Conservation (phyloP, 176 grass and related monocot species). For the Eleusine indica region DNA sequence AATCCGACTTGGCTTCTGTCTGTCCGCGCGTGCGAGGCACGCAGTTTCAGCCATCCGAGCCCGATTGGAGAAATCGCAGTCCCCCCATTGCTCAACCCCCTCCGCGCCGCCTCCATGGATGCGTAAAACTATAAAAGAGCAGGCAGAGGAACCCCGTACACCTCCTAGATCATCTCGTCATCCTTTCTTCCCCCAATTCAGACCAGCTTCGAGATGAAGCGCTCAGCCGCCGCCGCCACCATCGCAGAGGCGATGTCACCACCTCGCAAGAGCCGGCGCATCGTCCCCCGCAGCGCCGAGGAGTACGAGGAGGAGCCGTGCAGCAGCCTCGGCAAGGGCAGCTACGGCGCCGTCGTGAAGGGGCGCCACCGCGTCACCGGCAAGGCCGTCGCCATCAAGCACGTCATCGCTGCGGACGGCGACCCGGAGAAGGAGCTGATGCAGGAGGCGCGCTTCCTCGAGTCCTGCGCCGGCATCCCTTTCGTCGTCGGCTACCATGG, state of each 20-base stretch:
- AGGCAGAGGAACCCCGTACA: too few relatives aligned
- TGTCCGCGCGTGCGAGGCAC: too few relatives aligned
- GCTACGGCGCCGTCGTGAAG: slow-evolving; percentile 17
- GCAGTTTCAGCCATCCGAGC: too few relatives aligned
- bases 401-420: neutral
- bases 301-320: neutral
- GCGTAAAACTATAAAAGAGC: too few relatives aligned
- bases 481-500: neutral
- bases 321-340: slow-evolving; percentile 3
- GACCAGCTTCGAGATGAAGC: neutral
- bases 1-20: too few relatives aligned
- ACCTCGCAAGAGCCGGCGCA: neutral
- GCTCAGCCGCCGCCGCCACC: neutral
- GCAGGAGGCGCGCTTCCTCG: slow-evolving; percentile 5
- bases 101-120: too few relatives aligned
- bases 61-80: too few relatives aligned
- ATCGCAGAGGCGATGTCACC: neutral
- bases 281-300: neutral
- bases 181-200: neutral
- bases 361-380: slow-evolving; percentile 16
- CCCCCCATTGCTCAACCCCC: too few relatives aligned
- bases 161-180: too few relatives aligned
- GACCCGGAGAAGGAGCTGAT: neutral
- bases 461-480: neutral
- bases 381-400: slow-evolving; percentile 19